Evolutionary conservation across 805 yeast genomes (phyloP).

Genomic region (Saturnispora sekii): DNA sequence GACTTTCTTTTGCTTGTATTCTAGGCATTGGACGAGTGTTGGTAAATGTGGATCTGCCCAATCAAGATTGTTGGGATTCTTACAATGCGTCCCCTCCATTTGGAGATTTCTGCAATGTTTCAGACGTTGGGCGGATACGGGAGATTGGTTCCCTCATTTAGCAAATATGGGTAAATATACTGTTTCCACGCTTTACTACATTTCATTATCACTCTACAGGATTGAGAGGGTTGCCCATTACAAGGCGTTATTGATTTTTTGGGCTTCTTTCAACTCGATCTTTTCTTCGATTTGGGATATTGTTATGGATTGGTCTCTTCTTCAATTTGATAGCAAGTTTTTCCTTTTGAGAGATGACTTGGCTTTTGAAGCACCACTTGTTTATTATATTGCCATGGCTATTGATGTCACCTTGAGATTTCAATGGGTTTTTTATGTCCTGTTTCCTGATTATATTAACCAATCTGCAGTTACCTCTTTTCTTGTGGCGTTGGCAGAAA

Average conservation of each 20-base stretch:
- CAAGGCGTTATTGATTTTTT: slow-evolving; percentile 54
- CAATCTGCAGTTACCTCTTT: slow-evolving; percentile 86
- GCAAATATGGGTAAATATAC: slow-evolving; percentile 79
- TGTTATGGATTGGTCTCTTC: slow-evolving; percentile 91
- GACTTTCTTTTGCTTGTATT: slow-evolving; percentile 76
- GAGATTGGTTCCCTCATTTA: slow-evolving; percentile 93
- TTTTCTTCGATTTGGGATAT: slow-evolving; percentile 79
- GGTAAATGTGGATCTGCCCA: slow-evolving; percentile 64
- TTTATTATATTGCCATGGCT: slow-evolving; percentile 68
- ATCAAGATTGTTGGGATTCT: slow-evolving; percentile 73
- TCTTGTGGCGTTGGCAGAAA: slow-evolving; percentile 71
- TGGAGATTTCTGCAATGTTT: slow-evolving; percentile 90
- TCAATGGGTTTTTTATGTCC: slow-evolving; percentile 87
- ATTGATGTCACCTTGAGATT: slow-evolving; percentile 68
- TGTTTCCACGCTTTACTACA: slow-evolving; percentile 57
- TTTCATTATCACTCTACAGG: slow-evolving; percentile 68
- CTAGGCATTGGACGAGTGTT: slow-evolving; percentile 56
- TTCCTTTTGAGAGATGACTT: slow-evolving; percentile 61
- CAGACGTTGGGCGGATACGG: slow-evolving; percentile 86
- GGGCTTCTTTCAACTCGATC: slow-evolving; percentile 67
- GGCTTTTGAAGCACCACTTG: slow-evolving; percentile 46
- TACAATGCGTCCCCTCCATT: slow-evolving; percentile 74
- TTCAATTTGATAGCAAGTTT: slow-evolving; percentile 54
- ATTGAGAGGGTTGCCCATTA: slow-evolving; percentile 37
- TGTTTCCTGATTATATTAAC: slow-evolving; percentile 65